Percentiles rank a stretch among this genome's conserved stretches.
These are phyloP conservation scores for Hymenoscyphus linearis DNA, from an alignment of 2,329 filamentous ascomycete species.

Conservation along the genomic window DNA sequence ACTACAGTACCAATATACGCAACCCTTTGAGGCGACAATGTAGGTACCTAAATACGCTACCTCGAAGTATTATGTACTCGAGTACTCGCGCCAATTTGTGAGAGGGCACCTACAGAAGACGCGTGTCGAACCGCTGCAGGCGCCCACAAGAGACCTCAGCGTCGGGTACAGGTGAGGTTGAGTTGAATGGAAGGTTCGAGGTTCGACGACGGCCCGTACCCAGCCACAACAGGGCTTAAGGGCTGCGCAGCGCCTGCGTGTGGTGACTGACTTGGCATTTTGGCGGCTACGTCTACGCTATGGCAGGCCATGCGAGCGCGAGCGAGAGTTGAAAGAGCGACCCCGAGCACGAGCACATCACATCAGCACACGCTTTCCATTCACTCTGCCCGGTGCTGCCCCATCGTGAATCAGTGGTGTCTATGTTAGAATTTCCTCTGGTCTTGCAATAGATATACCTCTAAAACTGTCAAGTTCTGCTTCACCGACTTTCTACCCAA, in stretches of 20 bases:
- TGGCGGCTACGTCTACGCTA: not conserved
- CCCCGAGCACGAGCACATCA: not conserved
- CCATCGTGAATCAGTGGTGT: not conserved
- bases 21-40: not conserved
- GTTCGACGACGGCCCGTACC: too few species aligned
- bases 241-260: too few species aligned
- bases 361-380: not conserved
- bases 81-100: not conserved
- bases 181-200: too few species aligned
- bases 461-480: not conserved
- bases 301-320: not conserved
- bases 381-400: not conserved
- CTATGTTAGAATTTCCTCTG: not conserved
- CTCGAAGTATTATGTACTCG: too few species aligned
- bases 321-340: not conserved
- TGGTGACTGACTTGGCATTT: not conserved
- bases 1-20: not conserved
- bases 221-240: too few species aligned
- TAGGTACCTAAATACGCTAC: too few species aligned
- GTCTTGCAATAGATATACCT: not conserved
- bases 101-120: not conserved
- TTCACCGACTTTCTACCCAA: not conserved
- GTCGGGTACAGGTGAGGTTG: too few species aligned
- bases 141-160: not conserved
- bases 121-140: not conserved